A percentile compares a stretch with the other conserved stretches of the same genome.
Conservation (phyloP, 1,284 basidiomycete genomes). For the Sphaerobolus stellatus region DNA sequence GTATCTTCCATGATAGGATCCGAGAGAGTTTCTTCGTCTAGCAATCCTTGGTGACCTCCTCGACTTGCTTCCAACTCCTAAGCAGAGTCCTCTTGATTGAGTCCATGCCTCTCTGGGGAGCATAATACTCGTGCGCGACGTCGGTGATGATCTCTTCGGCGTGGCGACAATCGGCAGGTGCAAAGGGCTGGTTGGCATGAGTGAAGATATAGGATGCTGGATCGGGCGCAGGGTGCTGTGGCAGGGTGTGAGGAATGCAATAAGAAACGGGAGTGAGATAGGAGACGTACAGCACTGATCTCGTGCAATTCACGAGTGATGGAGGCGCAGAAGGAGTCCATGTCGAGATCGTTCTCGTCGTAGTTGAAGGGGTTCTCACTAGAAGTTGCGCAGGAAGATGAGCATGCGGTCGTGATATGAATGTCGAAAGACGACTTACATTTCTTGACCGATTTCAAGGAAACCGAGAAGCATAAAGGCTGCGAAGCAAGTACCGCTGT, state of each 20-base stretch:
- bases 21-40: too few species aligned
- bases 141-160: constrained; percentile 50
- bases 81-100: constrained; percentile 53
- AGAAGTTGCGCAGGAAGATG: neutral
- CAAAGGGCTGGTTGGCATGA: constrained; percentile 61
- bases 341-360: constrained; percentile 66
- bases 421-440: constrained; percentile 36
- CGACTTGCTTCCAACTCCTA: constrained; percentile 49
- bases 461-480: constrained; percentile 65
- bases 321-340: constrained; percentile 62
- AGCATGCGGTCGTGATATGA: too few species aligned
- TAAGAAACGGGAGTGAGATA: too few species aligned
- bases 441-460: constrained; percentile 70
- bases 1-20: too few species aligned
- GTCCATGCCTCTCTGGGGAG: constrained; percentile 43
- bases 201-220: constrained; percentile 54
- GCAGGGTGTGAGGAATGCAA: too few species aligned
- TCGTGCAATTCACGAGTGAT: constrained; percentile 66
- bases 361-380: constrained; percentile 72
- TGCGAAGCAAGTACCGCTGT: constrained; percentile 53
- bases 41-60: constrained; percentile 16
- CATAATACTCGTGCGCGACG: constrained; percentile 28
- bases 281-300: constrained; percentile 68
- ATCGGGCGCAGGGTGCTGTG: constrained; percentile 51
- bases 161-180: constrained; percentile 57